phyloP scores from a whole-genome alignment of 1,284 basidiomycete genomes.

The Apiotrichum sp. region DNA sequence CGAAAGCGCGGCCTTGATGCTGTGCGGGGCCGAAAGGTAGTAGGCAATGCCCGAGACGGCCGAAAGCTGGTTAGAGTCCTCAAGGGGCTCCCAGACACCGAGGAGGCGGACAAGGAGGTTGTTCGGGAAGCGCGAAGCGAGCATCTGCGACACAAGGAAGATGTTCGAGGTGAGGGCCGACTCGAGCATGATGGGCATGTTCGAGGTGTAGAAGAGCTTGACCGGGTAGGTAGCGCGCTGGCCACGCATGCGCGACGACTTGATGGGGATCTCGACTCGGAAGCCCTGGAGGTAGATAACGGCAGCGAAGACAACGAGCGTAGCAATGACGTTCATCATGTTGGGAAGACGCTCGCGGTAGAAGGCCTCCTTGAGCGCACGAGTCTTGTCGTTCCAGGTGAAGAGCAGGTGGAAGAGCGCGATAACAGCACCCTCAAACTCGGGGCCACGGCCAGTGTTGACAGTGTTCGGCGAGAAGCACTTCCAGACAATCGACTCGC shows the following conservation, averaged over 20 bases:
- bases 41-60: slow-evolving; percentile 92
- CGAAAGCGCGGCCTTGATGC: slow-evolving; percentile 72
- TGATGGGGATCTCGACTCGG: slow-evolving; percentile 97
- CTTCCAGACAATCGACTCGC: slow-evolving; percentile 99
- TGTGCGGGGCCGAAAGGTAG: slow-evolving; percentile 96
- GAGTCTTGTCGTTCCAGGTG: slow-evolving; percentile 97
- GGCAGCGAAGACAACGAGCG: slow-evolving; percentile 80
- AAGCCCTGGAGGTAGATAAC: slow-evolving; percentile 99
- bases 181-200: slow-evolving; percentile 99
- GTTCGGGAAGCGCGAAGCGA: slow-evolving; percentile 79
- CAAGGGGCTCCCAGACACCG: slow-evolving; percentile 94
- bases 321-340: slow-evolving; percentile 95
- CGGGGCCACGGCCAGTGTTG: slow-evolving; percentile 96
- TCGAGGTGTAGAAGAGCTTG: slow-evolving; percentile 98
- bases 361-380: slow-evolving; percentile 95
- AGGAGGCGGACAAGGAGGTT: slow-evolving; percentile 86
- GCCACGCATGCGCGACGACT: slow-evolving; percentile 91
- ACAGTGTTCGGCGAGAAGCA: slow-evolving; percentile 96
- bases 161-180: slow-evolving; percentile 89
- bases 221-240: slow-evolving; percentile 92
- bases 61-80: slow-evolving; percentile 84
- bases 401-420: slow-evolving; percentile 96
- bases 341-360: slow-evolving; percentile 96
- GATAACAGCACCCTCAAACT: slow-evolving; percentile 95
- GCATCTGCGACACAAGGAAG: slow-evolving; percentile 96